Percentiles rank a stretch among this genome's conserved stretches.
Evolutionary conservation across 345 rosid species (phyloP).

Genomic region (Citrus medica): DNA sequence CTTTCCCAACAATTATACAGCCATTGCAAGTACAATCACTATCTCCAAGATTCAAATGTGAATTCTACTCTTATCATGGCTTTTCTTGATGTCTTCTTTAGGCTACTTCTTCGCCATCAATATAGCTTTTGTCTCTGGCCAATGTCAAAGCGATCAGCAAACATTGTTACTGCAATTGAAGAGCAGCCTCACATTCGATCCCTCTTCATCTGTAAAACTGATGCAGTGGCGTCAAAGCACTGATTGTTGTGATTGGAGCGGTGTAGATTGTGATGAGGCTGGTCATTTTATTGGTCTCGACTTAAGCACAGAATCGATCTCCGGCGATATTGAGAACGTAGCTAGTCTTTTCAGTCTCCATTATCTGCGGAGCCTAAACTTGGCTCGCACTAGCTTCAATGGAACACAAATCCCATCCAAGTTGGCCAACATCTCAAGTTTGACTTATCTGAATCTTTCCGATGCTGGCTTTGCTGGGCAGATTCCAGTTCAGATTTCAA

Average conservation of each 20-base stretch:
- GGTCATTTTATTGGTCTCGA: constrained; percentile 22
- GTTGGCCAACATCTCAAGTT: constrained; percentile 7
- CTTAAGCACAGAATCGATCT: constrained; percentile 28
- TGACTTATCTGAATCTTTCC: constrained; percentile 34
- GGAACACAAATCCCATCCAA: neutral
- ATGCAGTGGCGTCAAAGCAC: neutral
- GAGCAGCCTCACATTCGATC: neutral
- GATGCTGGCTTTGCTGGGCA: constrained; percentile 39
- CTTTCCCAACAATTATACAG: neutral
- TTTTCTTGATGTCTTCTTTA: constrained; percentile 5
- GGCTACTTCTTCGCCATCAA: neutral
- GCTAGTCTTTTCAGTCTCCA: constrained; percentile 18
- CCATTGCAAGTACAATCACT: neutral
- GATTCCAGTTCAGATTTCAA: constrained; percentile 31
- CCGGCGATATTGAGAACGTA: constrained; percentile 14
- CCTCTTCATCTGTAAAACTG: neutral
- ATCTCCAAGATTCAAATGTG: constrained; percentile 3
- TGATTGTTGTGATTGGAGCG: constrained; percentile 27
- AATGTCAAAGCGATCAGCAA: constrained; percentile 19
- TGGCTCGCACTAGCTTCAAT: constrained; percentile 15
- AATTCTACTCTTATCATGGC: neutral
- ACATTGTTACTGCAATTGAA: constrained; percentile 1
- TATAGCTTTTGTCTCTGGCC: constrained; percentile 12
- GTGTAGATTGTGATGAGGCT: constrained; percentile 11
- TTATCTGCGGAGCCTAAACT: constrained; percentile 15